Percentiles rank a stretch among this genome's conserved stretches.
Evolutionary conservation across 176 grass and related monocot genomes (phyloP).

Genomic region (Secale cereale): DNA sequence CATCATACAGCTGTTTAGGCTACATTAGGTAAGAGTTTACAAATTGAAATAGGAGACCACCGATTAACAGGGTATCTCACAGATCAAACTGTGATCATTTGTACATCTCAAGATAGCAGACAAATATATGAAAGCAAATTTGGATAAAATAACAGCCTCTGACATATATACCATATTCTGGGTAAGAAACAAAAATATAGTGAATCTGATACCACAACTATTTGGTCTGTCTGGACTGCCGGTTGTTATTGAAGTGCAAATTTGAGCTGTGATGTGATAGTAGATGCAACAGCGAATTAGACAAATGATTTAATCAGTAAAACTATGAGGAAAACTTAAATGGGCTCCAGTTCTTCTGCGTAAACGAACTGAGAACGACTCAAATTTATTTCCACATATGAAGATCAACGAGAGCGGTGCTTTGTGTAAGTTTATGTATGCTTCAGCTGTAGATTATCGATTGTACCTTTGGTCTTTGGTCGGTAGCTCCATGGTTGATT

Average conservation of each 20-base stretch:
- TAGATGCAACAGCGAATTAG: no score
- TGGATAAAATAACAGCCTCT: not conserved
- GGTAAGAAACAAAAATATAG: no score
- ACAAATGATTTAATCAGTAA: no score
- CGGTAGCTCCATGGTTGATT: slow-evolving; percentile 20
- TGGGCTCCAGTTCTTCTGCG: not conserved
- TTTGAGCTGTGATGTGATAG: no score
- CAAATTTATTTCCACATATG: no score
- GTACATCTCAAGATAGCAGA: not conserved
- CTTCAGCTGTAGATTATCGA: not conserved
- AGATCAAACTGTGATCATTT: not conserved
- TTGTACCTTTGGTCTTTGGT: slow-evolving; percentile 35
- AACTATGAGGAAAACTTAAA: no score
- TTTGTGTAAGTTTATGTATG: not conserved
- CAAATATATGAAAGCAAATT: not conserved
- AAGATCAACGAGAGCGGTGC: not conserved
- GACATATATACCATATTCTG: not conserved
- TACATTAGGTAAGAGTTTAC: not conserved
- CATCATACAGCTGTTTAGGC: not conserved
- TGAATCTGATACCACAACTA: no score
- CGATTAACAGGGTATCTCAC: no score
- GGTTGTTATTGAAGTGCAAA: no score
- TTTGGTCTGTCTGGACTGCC: no score
- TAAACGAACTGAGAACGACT: not conserved
- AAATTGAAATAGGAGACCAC: not conserved